Evolutionary conservation across 1,284 basidiomycete genomes (phyloP).

Genomic region (Taiwanofungus camphoratus): DNA sequence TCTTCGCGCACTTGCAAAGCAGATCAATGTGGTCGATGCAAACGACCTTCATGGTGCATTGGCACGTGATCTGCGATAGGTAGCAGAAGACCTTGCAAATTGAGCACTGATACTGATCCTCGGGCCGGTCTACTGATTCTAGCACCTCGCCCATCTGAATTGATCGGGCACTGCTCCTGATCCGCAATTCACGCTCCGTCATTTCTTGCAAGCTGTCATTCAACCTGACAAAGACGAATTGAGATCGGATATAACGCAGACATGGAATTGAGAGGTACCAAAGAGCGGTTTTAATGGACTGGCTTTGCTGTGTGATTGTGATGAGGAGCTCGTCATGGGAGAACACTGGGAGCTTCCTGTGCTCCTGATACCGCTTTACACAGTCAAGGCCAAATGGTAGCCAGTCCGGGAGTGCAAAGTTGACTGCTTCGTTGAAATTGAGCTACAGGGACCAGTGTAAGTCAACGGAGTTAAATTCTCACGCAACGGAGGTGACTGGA

Average conservation of each 20-base stretch:
- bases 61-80: conserved; percentile 85
- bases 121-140: conserved; percentile 77
- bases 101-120: conserved; percentile 93
- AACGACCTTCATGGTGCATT: conserved; percentile 71
- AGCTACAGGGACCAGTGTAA: conserved; percentile 45
- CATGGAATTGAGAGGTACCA: conserved; percentile 51
- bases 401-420: conserved; percentile 98
- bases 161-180: conserved; percentile 57
- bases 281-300: conserved; percentile 87
- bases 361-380: conserved; percentile 82
- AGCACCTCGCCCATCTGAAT: conserved; percentile 62
- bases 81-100: conserved; percentile 96
- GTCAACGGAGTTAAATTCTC: conserved; percentile 1
- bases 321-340: conserved; percentile 96
- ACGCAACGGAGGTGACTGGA: conserved; percentile 2
- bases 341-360: conserved; percentile 93
- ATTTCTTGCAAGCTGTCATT: conserved; percentile 83
- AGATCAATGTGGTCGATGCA: conserved; percentile 84
- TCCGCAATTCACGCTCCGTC: conserved; percentile 77
- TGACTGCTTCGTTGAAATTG: conserved; percentile 99
- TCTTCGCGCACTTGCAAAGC: conserved; percentile 65
- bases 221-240: conserved; percentile 49
- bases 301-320: conserved; percentile 91
- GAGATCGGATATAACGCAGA: conserved; percentile 16
- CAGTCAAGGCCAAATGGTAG: conserved; percentile 83